These are phyloP conservation scores for Penicillium sp. DNA, from an alignment of 2,329 filamentous ascomycete genomes.

Conservation along the genomic window DNA sequence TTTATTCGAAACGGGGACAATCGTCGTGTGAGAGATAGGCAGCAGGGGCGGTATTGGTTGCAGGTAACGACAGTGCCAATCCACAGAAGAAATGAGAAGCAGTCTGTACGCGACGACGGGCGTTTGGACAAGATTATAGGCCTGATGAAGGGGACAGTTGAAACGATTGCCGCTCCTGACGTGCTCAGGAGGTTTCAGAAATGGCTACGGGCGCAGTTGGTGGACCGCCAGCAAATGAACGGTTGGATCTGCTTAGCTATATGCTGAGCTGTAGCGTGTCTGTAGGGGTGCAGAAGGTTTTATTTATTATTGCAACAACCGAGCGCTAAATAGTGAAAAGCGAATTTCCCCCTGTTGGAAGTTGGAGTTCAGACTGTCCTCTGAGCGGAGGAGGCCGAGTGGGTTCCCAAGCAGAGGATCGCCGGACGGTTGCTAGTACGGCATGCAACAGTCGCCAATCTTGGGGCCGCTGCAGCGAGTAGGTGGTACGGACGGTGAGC, in stretches of 20 bases:
- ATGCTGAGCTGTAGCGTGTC: neutral
- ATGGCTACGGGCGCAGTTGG: neutral
- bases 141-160: constrained; percentile 9
- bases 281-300: neutral
- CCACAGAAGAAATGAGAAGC: neutral
- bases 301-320: neutral
- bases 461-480: neutral
- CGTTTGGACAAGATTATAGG: constrained; percentile 3
- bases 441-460: constrained; percentile 8
- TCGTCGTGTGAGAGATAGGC: constrained; percentile 9
- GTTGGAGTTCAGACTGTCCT: neutral
- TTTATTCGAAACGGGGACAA: constrained; percentile 8
- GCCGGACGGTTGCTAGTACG: constrained; percentile 11
- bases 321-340: neutral
- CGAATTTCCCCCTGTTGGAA: constrained; percentile 2
- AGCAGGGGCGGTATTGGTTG: constrained; percentile 3
- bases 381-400: constrained; percentile 7
- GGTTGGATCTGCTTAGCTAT: neutral
- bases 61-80: neutral
- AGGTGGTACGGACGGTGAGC: neutral
- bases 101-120: constrained; percentile 4
- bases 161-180: constrained; percentile 5
- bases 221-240: neutral
- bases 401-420: constrained; percentile 12
- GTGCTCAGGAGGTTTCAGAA: constrained; percentile 13